Evolutionary conservation across 2,329 filamentous ascomycete species (phyloP).

Genomic region (Purpureocillium lavendulum): DNA sequence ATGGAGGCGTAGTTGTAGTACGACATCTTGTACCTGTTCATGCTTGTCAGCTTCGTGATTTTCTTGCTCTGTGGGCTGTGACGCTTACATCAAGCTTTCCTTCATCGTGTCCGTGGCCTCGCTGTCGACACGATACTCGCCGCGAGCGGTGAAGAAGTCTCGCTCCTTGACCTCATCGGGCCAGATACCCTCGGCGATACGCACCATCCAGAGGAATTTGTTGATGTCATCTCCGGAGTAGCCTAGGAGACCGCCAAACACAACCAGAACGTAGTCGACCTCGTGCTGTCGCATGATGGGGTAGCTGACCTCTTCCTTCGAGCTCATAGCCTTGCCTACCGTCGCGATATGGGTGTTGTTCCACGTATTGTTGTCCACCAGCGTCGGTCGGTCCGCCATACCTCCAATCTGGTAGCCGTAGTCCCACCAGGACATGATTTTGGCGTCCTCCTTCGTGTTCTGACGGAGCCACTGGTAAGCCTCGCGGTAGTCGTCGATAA

Average conservation of each 20-base stretch:
- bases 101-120: slow-evolving; percentile 94
- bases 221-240: slow-evolving; percentile 99
- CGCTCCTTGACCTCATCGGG: slow-evolving; percentile 98
- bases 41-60: slow-evolving; percentile 3
- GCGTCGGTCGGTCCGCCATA: slow-evolving; percentile 93
- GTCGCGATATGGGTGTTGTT: slow-evolving; percentile 99
- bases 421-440: slow-evolving; percentile 99
- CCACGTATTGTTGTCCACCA: slow-evolving; percentile 99
- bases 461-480: slow-evolving; percentile 99
- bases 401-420: slow-evolving; percentile 99
- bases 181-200: slow-evolving; percentile 98
- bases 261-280: slow-evolving; percentile 96
- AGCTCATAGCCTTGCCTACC: slow-evolving; percentile 98
- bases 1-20: slow-evolving; percentile 95
- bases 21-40: slow-evolving; percentile 97
- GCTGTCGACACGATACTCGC: slow-evolving; percentile 93
- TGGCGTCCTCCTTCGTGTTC: slow-evolving; percentile 89
- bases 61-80: background rate
- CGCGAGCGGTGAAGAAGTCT: slow-evolving; percentile 86
- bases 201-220: slow-evolving; percentile 99
- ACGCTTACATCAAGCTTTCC: slow-evolving; percentile 92
- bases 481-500: slow-evolving; percentile 98
- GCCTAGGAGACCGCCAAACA: slow-evolving; percentile 90
- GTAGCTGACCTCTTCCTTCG: slow-evolving; percentile 94
- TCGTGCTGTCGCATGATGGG: slow-evolving; percentile 98